Percentiles rank a stretch among this genome's conserved stretches.
These are phyloP conservation scores for Termitomyces sp. DNA, from an alignment of 768 basidiomycete genomes.

Conservation along the genomic window DNA sequence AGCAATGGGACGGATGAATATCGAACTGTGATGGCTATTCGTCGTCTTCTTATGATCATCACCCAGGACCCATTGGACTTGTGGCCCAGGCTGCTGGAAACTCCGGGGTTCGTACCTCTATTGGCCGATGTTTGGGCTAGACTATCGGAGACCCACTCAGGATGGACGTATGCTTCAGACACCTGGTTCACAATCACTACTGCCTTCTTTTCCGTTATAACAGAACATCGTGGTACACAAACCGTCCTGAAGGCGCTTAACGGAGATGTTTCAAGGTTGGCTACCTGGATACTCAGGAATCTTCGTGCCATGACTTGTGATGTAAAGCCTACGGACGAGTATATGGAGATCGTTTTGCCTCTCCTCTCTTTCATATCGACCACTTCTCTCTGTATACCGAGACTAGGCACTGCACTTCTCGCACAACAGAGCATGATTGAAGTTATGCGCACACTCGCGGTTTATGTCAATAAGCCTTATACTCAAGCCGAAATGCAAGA, in stretches of 20 bases:
- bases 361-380: not conserved
- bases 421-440: slow-evolving; percentile 5
- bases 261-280: slow-evolving; percentile 2
- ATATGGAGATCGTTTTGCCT: not conserved
- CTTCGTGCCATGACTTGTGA: not conserved
- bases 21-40: not conserved
- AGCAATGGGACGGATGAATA: not conserved
- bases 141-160: not conserved
- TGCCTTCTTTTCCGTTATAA: not conserved
- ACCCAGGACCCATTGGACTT: not conserved
- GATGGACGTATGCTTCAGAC: not conserved
- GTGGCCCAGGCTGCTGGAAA: not conserved
- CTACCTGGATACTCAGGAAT: not conserved
- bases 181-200: not conserved
- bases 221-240: not conserved
- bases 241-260: not conserved
- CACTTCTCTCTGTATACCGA: not conserved
- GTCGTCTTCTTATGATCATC: not conserved
- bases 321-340: not conserved
- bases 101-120: not conserved
- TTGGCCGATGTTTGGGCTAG: slow-evolving; percentile 1
- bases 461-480: not conserved
- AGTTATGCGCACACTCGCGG: slow-evolving; percentile 2
- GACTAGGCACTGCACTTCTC: slow-evolving; percentile 2
- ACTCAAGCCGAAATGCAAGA: not conserved